Evolutionary conservation across 2,329 filamentous ascomycete species (phyloP).

Genomic region (Chaetomium sp.): DNA sequence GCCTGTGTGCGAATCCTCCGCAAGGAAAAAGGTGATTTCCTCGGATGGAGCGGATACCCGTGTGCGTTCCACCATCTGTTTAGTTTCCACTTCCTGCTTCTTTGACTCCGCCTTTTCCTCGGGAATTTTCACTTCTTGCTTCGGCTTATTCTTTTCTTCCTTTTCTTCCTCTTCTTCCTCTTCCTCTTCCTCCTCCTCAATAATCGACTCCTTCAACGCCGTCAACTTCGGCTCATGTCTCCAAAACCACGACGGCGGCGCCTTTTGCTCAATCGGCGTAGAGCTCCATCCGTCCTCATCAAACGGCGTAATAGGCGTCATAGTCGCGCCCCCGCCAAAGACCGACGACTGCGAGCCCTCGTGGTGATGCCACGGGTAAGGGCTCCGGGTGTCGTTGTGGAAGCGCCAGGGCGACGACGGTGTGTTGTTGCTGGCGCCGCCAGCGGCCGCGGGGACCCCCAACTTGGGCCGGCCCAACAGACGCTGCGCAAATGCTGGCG

Average conservation of each 20-base stretch:
- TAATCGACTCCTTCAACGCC: constrained; percentile 6
- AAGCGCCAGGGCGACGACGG: constrained; percentile 20
- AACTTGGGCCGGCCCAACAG: constrained; percentile 1
- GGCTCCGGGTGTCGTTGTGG: constrained; percentile 15
- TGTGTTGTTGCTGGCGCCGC: background rate
- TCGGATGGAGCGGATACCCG: no score
- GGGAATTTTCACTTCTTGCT: background rate
- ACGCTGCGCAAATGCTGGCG: constrained; percentile 1
- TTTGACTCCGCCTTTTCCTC: background rate
- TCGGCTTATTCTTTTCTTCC: constrained; percentile 8
- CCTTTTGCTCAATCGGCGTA: constrained; percentile 15
- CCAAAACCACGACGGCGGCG: constrained; percentile 16
- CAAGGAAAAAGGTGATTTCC: no score
- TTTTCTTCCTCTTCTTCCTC: background rate
- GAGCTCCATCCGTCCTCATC: constrained; percentile 18
- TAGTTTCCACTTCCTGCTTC: background rate
- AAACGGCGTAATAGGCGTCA: constrained; percentile 25
- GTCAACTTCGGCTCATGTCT: constrained; percentile 14
- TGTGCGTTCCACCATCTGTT: background rate
- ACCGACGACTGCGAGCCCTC: constrained; percentile 16
- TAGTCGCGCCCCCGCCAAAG: constrained; percentile 18
- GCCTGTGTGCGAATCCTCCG: no score
- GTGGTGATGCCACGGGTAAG: constrained; percentile 17
- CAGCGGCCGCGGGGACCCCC: constrained; percentile 1
- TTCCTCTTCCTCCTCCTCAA: constrained; percentile 10